These are phyloP conservation scores for Corinectria fuckeliana DNA, from an alignment of 2,329 filamentous ascomycete species.

Conservation along the genomic window DNA sequence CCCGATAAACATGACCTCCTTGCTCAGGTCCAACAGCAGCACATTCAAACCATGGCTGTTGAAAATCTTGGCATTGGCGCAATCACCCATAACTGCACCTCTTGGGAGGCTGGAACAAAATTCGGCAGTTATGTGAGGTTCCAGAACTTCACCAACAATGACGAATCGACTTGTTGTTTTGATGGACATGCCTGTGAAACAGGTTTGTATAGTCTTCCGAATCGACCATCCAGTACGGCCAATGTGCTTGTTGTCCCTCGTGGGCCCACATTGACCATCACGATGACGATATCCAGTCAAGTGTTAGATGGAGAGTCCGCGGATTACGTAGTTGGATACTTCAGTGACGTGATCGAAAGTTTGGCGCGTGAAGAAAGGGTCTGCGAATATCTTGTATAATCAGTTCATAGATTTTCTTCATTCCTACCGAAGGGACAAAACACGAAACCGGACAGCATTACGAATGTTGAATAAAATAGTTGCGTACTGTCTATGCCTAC, in stretches of 20 bases:
- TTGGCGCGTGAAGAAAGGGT: background rate
- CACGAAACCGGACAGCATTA: no score
- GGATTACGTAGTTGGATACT: background rate
- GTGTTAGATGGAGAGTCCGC: background rate
- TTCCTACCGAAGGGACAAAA: no score
- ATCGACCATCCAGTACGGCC: background rate
- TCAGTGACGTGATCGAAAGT: conserved; percentile 4
- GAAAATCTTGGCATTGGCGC: background rate
- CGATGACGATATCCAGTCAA: background rate
- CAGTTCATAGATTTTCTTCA: background rate
- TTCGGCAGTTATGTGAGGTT: conserved; percentile 2
- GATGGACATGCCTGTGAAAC: background rate
- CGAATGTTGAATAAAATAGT: no score
- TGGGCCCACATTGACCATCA: background rate
- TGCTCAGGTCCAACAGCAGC: conserved; percentile 1
- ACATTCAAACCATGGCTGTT: conserved; percentile 6
- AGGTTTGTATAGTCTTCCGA: conserved; percentile 1
- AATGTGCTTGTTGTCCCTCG: conserved; percentile 4
- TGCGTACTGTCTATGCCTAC: no score
- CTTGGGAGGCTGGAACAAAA: background rate
- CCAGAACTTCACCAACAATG: background rate
- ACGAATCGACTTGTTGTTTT: background rate
- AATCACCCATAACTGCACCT: background rate
- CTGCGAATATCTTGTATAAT: background rate
- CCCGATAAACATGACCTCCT: background rate